Percentiles rank a stretch among this genome's conserved stretches.
These are phyloP conservation scores for Dothideomycetes sp. DNA, from an alignment of 2,329 filamentous ascomycete species.

Conservation along the genomic window DNA sequence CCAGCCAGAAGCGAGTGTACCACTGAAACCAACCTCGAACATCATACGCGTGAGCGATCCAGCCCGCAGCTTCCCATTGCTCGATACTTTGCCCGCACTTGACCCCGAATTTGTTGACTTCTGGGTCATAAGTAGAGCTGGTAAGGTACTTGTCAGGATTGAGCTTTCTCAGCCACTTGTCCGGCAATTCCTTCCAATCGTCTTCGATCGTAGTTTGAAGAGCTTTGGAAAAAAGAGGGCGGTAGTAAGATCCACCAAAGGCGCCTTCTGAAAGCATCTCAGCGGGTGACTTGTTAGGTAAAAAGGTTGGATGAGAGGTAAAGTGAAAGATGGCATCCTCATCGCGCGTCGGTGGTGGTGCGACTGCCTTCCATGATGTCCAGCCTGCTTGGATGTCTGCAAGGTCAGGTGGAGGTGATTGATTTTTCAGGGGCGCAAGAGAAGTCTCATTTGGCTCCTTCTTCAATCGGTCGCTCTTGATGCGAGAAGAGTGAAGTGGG, in stretches of 20 bases:
- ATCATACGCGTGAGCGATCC: conserved; percentile 43
- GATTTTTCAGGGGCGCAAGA: not conserved
- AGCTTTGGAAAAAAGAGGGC: conserved; percentile 33
- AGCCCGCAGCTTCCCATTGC: conserved; percentile 44
- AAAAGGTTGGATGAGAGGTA: conserved; percentile 30
- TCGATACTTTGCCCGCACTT: conserved; percentile 43
- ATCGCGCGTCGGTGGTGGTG: conserved; percentile 30
- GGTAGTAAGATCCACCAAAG: conserved; percentile 43
- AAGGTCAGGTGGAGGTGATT: conserved; percentile 15
- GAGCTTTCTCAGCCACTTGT: conserved; percentile 32
- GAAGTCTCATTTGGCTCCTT: not conserved
- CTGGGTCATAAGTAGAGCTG: conserved; percentile 31
- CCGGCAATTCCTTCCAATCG: conserved; percentile 38
- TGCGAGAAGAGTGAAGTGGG: not conserved
- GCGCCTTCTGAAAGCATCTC: conserved; percentile 41
- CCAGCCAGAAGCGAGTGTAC: conserved; percentile 43
- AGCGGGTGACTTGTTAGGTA: conserved; percentile 42
- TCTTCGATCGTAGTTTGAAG: conserved; percentile 31
- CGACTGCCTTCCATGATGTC: conserved; percentile 33
- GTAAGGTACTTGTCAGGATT: conserved; percentile 29
- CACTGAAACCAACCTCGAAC: conserved; percentile 48
- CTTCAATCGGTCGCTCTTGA: not conserved
- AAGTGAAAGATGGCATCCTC: conserved; percentile 36
- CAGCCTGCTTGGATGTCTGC: conserved; percentile 27
- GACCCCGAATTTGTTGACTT: conserved; percentile 43